phyloP scores from a whole-genome alignment of 1,284 basidiomycete species.

The Cutaneotrichosporon curvatum region DNA sequence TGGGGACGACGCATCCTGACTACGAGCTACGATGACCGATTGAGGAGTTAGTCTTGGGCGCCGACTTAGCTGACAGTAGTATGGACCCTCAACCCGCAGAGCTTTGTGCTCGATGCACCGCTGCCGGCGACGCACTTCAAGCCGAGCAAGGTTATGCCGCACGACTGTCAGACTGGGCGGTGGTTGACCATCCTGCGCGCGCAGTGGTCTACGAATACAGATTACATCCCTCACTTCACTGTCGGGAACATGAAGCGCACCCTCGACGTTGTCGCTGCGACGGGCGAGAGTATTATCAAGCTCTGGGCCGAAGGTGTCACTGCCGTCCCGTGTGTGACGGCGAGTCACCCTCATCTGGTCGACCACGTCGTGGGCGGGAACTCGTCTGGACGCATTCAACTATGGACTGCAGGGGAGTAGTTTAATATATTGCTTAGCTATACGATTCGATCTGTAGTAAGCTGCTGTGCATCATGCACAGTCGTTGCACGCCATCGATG shows the following conservation, averaged over 20 bases:
- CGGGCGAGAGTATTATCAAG: conserved; percentile 36
- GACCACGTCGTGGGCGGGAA: conserved; percentile 46
- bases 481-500: too few relatives aligned
- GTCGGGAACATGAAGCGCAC: conserved; percentile 49
- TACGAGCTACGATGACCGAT: conserved; percentile 47
- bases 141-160: conserved; percentile 30
- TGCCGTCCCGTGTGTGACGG: conserved; percentile 47
- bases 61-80: conserved; percentile 25
- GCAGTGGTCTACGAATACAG: conserved; percentile 46
- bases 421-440: too few relatives aligned
- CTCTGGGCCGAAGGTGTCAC: conserved; percentile 44
- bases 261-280: conserved; percentile 43
- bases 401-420: conserved; percentile 27
- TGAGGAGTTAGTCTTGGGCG: conserved; percentile 32
- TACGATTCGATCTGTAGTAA: too few relatives aligned
- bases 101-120: conserved; percentile 27
- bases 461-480: too few relatives aligned
- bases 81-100: conserved; percentile 41
- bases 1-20: conserved; percentile 45
- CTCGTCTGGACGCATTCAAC: conserved; percentile 42
- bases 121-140: conserved; percentile 31
- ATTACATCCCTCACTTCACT: conserved; percentile 46
- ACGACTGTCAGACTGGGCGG: conserved; percentile 49
- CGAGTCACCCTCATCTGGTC: conserved; percentile 42
- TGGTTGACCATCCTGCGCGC: conserved; percentile 50